A percentile compares a stretch with the other conserved stretches of the same genome.
phyloP scores from a whole-genome alignment of 192 early-diverging fungal genomes.

The Phycomyces nitens region DNA sequence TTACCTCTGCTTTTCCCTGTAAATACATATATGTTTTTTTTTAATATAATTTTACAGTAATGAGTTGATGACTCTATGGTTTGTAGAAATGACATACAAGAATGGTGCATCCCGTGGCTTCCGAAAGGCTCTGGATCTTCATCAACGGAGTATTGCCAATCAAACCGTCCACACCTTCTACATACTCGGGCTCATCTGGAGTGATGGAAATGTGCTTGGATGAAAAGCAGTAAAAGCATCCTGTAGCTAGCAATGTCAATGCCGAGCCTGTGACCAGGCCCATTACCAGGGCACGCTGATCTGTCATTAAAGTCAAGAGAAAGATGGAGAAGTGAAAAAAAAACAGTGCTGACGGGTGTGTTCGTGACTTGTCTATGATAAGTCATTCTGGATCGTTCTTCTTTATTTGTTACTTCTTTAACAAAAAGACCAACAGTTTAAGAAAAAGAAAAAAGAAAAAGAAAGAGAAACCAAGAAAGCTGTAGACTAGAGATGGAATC shows the following conservation, averaged over 20 bases:
- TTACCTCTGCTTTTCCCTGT: slow-evolving; percentile 46
- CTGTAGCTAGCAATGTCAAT: slow-evolving; percentile 3
- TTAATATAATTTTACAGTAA: background rate
- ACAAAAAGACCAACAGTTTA: background rate
- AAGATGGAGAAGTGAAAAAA: background rate
- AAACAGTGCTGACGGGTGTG: background rate
- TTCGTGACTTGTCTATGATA: background rate
- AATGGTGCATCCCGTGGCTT: slow-evolving; percentile 89
- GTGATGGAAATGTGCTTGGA: background rate
- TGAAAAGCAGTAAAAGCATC: background rate
- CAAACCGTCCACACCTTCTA: slow-evolving; percentile 73
- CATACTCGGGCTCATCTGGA: slow-evolving; percentile 25
- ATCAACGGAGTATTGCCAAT: slow-evolving; percentile 93
- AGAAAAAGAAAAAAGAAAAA: background rate
- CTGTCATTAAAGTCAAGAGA: background rate
- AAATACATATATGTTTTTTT: background rate
- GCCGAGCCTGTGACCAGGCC: slow-evolving; percentile 6
- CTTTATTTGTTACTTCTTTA: background rate
- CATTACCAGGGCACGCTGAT: slow-evolving; percentile 7
- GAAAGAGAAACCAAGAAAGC: background rate
- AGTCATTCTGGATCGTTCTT: too few relatives aligned
- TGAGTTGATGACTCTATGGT: background rate
- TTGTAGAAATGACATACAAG: slow-evolving; percentile 47
- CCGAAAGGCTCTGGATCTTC: slow-evolving; percentile 78
- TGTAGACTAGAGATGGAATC: background rate